Percentiles rank a stretch among this genome's conserved stretches.
Evolutionary conservation across 2,329 filamentous ascomycete genomes (phyloP).

Genomic region (Nemania sp.): DNA sequence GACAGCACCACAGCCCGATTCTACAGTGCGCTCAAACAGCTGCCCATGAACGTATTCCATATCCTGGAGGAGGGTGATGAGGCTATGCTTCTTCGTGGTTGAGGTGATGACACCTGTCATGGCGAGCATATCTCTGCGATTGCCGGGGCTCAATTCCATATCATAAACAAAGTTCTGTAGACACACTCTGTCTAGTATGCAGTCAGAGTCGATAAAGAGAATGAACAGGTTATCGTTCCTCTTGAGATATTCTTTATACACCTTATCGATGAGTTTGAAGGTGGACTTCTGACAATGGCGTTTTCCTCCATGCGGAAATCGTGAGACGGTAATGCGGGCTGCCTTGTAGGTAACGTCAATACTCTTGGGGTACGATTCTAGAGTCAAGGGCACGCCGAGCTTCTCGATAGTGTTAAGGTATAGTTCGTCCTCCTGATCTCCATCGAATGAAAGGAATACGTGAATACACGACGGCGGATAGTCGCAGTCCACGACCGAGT

Average conservation of each 20-base stretch:
- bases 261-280: constrained; percentile 91
- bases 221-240: constrained; percentile 93
- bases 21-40: constrained; percentile 93
- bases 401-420: constrained; percentile 88
- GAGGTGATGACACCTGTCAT: constrained; percentile 99
- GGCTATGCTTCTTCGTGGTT: constrained; percentile 86
- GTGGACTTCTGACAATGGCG: constrained; percentile 93
- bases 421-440: constrained; percentile 86
- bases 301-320: constrained; percentile 94
- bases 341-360: constrained; percentile 89
- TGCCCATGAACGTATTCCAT: constrained; percentile 99
- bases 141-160: constrained; percentile 96
- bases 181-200: constrained; percentile 90
- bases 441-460: constrained; percentile 95
- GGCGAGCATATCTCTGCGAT: constrained; percentile 90
- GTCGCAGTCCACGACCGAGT: constrained; percentile 93
- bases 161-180: constrained; percentile 98
- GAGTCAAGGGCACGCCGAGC: constrained; percentile 81
- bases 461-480: constrained; percentile 94
- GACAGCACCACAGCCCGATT: constrained; percentile 92
- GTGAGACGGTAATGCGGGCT: constrained; percentile 87
- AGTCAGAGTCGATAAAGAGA: constrained; percentile 97
- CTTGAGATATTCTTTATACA: constrained; percentile 88
- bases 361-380: constrained; percentile 85
- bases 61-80: constrained; percentile 93